Evolutionary conservation across 2,329 filamentous ascomycete genomes (phyloP).

Genomic region (Colletotrichum neosansevieriae): DNA sequence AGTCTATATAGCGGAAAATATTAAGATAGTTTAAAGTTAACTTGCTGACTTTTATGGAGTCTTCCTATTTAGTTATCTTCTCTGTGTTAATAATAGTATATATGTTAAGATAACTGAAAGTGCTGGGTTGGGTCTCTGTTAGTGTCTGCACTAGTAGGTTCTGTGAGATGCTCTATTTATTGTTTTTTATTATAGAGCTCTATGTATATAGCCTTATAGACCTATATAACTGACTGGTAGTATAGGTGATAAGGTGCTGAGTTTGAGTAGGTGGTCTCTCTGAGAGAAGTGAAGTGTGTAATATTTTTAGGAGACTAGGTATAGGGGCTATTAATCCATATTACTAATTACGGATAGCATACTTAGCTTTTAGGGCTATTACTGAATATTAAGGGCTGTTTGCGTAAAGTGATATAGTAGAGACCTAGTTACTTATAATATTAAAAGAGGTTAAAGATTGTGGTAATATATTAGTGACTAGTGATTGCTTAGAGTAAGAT

Average conservation of each 20-base stretch:
- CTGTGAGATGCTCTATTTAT: not conserved
- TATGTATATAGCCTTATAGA: not conserved
- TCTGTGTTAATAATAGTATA: not conserved
- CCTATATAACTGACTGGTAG: not conserved
- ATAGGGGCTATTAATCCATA: not conserved
- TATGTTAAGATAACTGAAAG: not conserved
- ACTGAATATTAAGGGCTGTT: not conserved
- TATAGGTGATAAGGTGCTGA: not conserved
- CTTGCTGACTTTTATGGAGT: not conserved
- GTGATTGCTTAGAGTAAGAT: not conserved
- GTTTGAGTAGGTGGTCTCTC: not conserved
- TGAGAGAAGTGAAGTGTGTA: not conserved
- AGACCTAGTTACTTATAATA: conserved; percentile 6
- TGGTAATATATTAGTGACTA: not conserved
- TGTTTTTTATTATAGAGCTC: not conserved
- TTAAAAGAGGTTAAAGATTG: not conserved
- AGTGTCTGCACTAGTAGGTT: not conserved
- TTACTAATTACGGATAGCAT: not conserved
- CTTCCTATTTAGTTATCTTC: conserved; percentile 3
- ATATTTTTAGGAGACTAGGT: not conserved
- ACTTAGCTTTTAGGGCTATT: not conserved
- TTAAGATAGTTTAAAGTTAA: not conserved
- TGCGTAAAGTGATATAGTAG: not conserved
- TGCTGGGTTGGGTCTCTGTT: not conserved
- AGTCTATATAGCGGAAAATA: not conserved